Evolutionary conservation across 352 stramenopile genomes (phyloP).

Genomic region (Phytophthora uliginosa): DNA sequence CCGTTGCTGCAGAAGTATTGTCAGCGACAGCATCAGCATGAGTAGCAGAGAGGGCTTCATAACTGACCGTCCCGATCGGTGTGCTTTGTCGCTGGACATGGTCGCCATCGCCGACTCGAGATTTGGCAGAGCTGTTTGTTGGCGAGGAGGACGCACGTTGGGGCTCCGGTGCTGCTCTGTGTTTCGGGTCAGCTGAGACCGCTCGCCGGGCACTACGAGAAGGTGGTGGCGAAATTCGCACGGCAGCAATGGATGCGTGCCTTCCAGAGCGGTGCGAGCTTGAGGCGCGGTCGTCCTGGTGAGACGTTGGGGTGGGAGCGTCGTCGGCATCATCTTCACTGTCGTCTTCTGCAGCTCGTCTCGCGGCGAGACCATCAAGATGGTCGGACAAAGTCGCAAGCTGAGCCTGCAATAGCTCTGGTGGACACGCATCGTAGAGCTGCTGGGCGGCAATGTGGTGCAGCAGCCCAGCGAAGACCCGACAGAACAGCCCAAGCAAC

Average conservation of each 20-base stretch:
- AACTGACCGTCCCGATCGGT: too few species aligned
- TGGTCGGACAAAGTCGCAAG: conserved; percentile 54
- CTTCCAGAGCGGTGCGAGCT: conserved; percentile 23
- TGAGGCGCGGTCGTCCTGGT: not conserved
- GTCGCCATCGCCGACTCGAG: not conserved
- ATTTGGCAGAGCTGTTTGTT: not conserved
- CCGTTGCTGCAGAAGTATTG: not conserved
- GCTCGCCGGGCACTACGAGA: conserved; percentile 15
- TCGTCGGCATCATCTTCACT: conserved; percentile 3
- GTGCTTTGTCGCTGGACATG: not conserved
- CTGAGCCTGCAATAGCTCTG: conserved; percentile 59
- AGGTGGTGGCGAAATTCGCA: not conserved
- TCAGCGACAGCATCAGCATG: not conserved
- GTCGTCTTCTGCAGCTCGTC: conserved; percentile 19
- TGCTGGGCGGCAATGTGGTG: conserved; percentile 67
- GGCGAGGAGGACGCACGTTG: conserved; percentile 8
- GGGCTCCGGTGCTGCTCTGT: conserved; percentile 7
- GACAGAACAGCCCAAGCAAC: conserved; percentile 63
- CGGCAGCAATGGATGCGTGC: conserved; percentile 19
- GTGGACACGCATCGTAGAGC: conserved; percentile 55
- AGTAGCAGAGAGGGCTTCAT: not conserved
- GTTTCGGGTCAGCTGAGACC: conserved; percentile 28
- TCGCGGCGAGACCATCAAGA: conserved; percentile 32
- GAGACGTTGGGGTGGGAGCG: not conserved
- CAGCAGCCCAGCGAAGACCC: conserved; percentile 66